phyloP scores from a whole-genome alignment of 176 grass and related monocot genomes.

The Triticum urartu region DNA sequence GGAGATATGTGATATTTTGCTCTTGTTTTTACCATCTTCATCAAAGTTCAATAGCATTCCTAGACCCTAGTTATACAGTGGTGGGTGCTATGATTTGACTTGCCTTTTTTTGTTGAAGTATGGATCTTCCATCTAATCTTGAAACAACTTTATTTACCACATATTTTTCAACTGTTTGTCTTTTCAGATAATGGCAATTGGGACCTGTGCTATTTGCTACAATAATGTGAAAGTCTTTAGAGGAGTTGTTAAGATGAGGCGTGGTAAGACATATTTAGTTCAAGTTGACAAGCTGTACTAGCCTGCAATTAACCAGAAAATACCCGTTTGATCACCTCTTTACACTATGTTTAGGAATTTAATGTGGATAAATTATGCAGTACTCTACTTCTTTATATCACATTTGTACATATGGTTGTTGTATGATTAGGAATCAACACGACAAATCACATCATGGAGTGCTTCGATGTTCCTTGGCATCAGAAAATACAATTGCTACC shows the following conservation, averaged over 20 bases:
- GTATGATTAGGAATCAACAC: neutral
- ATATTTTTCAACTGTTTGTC: neutral
- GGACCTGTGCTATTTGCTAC: conserved; percentile 87
- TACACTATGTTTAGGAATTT: neutral
- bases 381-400: neutral
- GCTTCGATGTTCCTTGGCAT: neutral
- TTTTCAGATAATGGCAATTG: conserved; percentile 96
- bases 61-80: neutral
- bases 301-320: neutral
- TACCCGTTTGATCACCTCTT: neutral
- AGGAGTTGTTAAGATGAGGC: conserved; percentile 96
- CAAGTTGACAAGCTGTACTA: neutral
- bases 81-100: neutral
- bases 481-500: neutral
- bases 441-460: neutral
- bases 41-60: neutral
- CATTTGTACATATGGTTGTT: neutral
- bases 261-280: conserved; percentile 64
- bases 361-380: neutral
- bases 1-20: neutral
- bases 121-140: neutral
- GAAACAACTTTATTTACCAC: neutral
- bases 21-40: neutral
- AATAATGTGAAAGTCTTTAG: conserved; percentile 88
- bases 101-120: neutral